Evolutionary conservation across 2,329 filamentous ascomycete species (phyloP), one percentile per base, ranked within the genome.

Genomic region (Trichophyton benhamiae): DNA sequence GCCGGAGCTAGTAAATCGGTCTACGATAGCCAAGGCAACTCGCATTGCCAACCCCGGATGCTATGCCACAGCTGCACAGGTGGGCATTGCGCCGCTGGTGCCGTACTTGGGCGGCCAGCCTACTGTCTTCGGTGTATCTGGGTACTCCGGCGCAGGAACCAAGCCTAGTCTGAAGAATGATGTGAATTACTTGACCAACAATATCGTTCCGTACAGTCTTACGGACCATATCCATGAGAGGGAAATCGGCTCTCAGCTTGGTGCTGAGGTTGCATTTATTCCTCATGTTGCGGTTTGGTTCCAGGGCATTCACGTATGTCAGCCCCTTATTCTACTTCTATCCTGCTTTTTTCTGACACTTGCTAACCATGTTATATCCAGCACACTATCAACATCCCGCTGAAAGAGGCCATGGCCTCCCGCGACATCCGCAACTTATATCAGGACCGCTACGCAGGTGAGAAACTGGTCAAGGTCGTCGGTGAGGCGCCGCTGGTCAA

Each of bases 251-350:
- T 72, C 78, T 59, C 91, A 95, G 71, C 82, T 97, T 9, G 88
- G 86, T 57, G 80, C 78, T 13, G 77, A 83, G 17, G 85, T 95
- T 9, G 88, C 86, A 4, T 99, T 99, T 72, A 87, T 94, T 62
- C 94, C 94, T 5, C 94, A 97, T 74, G 91, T 96, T 25, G 89
- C 91, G n/a, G 85, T 87, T 13, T 97, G 91, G 92, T 97, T 97
- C 83, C 87, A 95, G 71, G 92, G 92, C 65, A 97, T 97, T 68
- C 86, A 89, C 72, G 79, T 81, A 76, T 73, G 72, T 70, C 22
- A 3, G 3, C 46, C 7, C 13, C 22, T 6, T 2, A 17, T 7
- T 30, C 15, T 59, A 44, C 17, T n/a, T 6, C 27, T 20, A 61
- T 46, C 7, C 53, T 46, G 25, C 61, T 49, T 62, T 63, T n/a